Evolutionary conservation across 331 rosid species (phyloP), one percentile per base, ranked within the genome.

Genomic region (Malus hybrid): DNA sequence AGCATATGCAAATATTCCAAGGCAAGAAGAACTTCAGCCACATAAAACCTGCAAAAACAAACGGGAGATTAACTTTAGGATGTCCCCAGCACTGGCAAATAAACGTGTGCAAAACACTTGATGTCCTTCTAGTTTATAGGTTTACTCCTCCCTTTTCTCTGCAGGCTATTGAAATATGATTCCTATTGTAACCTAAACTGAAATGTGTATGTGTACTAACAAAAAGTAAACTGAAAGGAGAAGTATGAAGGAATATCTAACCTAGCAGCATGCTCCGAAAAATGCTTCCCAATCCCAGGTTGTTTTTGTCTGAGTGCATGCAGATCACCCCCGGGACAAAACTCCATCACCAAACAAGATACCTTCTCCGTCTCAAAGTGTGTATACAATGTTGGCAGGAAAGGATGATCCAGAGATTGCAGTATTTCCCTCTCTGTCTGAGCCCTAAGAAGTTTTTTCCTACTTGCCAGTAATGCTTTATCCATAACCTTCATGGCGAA

Each of bases 1-100:
- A 93, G 97, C 98, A 93, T 93, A 86, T 93, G 98, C 88, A 93
- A 84, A 86, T 93, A 93, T 86, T 93, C 98, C 88, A 93, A 86
- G 29, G 98, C 93, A 78, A 93, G 97, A 79, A 93, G 97, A 75
- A 93, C 97, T 84, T 93, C 98, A 18, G 98, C 96, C 82, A 89
- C 97, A 78, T 93, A 93, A 79, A 93, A 93, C 88, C 98, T 93
- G 92, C 80, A 82, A 57, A 62, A 16, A 11, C 72, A 83, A 9
- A 22, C 63, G 12, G 67, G 74, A 71, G 48, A 81, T 74, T 72
- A 78, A 57, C 52, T 46, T 29, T 3, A 69, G 63, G 26, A 36
- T 11, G 30, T 42, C 48, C 46, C 46, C 46, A 44, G 5, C n/a
- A 19, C 42, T 2, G 60, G 63, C 39, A 58, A 62, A 72, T 72